Percentiles rank a stretch among this genome's conserved stretches.
These are phyloP conservation scores for Yamadazyma phyllophila DNA, from an alignment of 805 yeast species.

Conservation along the genomic window DNA sequence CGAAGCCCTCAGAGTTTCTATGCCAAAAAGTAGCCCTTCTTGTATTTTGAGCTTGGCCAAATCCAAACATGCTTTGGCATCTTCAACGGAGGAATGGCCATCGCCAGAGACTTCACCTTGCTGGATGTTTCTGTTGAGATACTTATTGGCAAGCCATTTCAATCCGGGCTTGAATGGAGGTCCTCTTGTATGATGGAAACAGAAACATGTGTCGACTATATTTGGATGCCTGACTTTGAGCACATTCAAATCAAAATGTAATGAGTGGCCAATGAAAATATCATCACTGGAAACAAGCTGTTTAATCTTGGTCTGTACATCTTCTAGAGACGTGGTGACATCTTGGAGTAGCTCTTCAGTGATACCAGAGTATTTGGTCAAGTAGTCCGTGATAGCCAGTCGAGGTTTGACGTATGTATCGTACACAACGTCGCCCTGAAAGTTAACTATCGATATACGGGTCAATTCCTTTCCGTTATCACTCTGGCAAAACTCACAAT, in stretches of 20 bases:
- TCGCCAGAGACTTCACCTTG: conserved; percentile 52
- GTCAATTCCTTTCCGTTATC: conserved; percentile 65
- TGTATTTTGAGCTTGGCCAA: conserved; percentile 66
- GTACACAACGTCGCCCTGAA: conserved; percentile 55
- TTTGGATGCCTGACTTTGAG: conserved; percentile 68
- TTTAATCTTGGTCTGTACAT: conserved; percentile 61
- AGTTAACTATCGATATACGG: conserved; percentile 71
- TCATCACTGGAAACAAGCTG: conserved; percentile 53
- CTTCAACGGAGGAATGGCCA: conserved; percentile 83
- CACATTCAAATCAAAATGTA: conserved; percentile 77
- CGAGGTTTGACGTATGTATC: conserved; percentile 80
- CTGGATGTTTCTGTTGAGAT: conserved; percentile 63
- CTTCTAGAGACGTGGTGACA: conserved; percentile 63
- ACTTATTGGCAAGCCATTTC: conserved; percentile 61
- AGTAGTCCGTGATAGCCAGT: conserved; percentile 71
- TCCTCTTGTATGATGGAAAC: conserved; percentile 80
- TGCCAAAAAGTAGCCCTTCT: conserved; percentile 68
- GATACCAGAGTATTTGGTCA: conserved; percentile 85
- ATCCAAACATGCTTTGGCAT: conserved; percentile 76
- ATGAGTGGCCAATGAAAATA: conserved; percentile 82
- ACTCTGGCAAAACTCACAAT: conserved; percentile 90
- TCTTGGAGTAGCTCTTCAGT: conserved; percentile 62
- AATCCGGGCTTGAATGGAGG: conserved; percentile 79
- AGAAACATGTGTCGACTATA: conserved; percentile 76
- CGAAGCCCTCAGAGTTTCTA: conserved; percentile 24